Conservation (phyloP, 139 green algal species). For the Diplosphaera chodatii region DNA sequence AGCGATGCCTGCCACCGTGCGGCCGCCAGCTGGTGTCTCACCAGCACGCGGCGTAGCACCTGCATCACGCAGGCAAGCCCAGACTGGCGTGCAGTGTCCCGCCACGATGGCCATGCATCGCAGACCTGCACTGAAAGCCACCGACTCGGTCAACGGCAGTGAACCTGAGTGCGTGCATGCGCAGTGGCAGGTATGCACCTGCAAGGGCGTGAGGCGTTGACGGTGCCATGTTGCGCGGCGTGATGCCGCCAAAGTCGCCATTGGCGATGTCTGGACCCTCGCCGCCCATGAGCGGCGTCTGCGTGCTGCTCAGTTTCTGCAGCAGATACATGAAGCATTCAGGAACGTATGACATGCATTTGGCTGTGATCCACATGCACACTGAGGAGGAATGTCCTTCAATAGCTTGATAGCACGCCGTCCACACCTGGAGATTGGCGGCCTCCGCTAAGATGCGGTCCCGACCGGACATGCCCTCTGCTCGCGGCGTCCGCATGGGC, state of each 20-base stretch:
- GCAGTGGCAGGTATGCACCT: no score
- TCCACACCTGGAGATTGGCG: constrained; percentile 67
- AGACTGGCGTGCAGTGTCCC: no score
- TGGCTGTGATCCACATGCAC: no score
- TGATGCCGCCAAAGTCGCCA: constrained; percentile 71
- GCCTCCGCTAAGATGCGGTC: constrained; percentile 36
- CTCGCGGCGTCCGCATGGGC: constrained; percentile 66
- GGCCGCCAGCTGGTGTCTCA: constrained; percentile 15
- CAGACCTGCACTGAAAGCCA: no score
- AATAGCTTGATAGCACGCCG: no score
- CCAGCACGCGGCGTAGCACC: background rate
- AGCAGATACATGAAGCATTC: background rate
- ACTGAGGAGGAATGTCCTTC: no score
- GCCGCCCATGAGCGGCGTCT: constrained; percentile 88
- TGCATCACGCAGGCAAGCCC: constrained; percentile 8
- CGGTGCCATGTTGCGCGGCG: constrained; percentile 29
- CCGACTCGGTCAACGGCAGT: no score
- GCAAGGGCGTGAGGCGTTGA: constrained; percentile 60
- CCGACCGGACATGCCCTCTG: constrained; percentile 11
- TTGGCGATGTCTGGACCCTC: constrained; percentile 71
- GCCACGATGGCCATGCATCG: no score
- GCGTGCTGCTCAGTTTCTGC: constrained; percentile 4
- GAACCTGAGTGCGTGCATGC: no score
- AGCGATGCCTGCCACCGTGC: constrained; percentile 25
- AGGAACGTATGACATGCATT: no score